Evolutionary conservation across 2,329 filamentous ascomycete genomes (phyloP).

Genomic region (Neofusicoccum sp.): DNA sequence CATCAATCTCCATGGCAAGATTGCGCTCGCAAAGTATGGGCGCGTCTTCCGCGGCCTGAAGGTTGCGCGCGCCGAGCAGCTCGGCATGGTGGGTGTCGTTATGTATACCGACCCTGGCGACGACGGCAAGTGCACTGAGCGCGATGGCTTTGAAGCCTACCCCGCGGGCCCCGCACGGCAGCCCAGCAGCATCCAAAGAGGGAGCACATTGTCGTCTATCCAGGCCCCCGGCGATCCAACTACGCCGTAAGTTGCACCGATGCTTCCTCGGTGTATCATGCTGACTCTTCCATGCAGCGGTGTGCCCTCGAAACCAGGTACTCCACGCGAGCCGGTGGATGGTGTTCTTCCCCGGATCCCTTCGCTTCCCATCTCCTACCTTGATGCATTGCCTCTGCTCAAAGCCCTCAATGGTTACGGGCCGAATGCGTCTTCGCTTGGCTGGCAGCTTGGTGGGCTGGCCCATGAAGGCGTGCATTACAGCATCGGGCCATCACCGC

Average conservation of each 20-base stretch:
- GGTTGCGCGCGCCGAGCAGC: slow-evolving; percentile 85
- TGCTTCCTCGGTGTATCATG: slow-evolving; percentile 25
- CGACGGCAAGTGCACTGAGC: slow-evolving; percentile 78
- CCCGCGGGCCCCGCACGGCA: slow-evolving; percentile 84
- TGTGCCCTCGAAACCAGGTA: slow-evolving; percentile 89
- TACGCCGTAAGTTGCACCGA: slow-evolving; percentile 52
- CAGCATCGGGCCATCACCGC: slow-evolving; percentile 78
- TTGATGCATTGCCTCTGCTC: slow-evolving; percentile 80
- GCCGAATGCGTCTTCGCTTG: slow-evolving; percentile 73
- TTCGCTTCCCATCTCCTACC: slow-evolving; percentile 86
- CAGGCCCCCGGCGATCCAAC: not conserved
- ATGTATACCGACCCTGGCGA: slow-evolving; percentile 89
- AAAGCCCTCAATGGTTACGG: slow-evolving; percentile 87
- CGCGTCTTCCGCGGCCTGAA: slow-evolving; percentile 86
- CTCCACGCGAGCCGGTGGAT: slow-evolving; percentile 68
- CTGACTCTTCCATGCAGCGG: slow-evolving; percentile 86
- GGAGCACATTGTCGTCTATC: slow-evolving; percentile 56
- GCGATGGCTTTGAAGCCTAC: slow-evolving; percentile 75
- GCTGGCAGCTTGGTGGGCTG: slow-evolving; percentile 71
- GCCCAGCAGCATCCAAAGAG: slow-evolving; percentile 84
- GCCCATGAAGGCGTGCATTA: slow-evolving; percentile 79
- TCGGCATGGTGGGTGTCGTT: slow-evolving; percentile 82
- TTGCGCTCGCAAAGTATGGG: slow-evolving; percentile 84
- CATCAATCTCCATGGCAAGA: slow-evolving; percentile 75
- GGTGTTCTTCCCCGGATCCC: slow-evolving; percentile 78